Percentiles rank a stretch among this genome's conserved stretches.
Evolutionary conservation across 225 moss, liverwort and hornwort species (phyloP).

Genomic region (Neckera pumila): DNA sequence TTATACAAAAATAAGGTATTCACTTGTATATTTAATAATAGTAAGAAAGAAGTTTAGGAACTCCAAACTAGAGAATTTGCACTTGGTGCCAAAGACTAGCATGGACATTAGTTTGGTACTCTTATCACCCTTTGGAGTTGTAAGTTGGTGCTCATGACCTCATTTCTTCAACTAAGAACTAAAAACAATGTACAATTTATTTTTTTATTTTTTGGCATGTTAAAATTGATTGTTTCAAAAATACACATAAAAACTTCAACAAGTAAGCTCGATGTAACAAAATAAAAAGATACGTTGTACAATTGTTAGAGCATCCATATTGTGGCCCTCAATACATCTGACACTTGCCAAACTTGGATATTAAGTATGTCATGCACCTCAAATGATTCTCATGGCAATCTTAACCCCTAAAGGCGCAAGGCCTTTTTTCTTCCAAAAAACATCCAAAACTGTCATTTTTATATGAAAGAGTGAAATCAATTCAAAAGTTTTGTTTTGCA

Average conservation of each 20-base stretch:
- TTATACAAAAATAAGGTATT: not conserved
- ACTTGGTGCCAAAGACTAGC: not conserved
- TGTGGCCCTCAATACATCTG: no score
- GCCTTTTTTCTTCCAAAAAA: no score
- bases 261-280: not conserved
- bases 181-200: fast-evolving
- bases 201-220: not conserved
- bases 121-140: fast-evolving
- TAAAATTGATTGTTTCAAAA: not conserved
- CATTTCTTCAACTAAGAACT: not conserved
- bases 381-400: not conserved
- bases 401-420: no score
- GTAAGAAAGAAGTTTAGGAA: not conserved
- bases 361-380: fast-evolving
- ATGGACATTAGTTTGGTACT: not conserved
- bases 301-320: fast-evolving
- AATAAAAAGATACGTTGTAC: not conserved
- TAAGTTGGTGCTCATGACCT: not conserved
- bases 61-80: not conserved
- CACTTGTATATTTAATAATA: fast-evolving
- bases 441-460: no score
- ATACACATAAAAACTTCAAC: not conserved
- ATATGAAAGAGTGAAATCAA: no score
- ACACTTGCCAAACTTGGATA: no score
- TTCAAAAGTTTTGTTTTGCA: no score